These are phyloP conservation scores for Triticum urartu DNA, from an alignment of 176 grass and related monocot genomes.

Conservation along the genomic window DNA sequence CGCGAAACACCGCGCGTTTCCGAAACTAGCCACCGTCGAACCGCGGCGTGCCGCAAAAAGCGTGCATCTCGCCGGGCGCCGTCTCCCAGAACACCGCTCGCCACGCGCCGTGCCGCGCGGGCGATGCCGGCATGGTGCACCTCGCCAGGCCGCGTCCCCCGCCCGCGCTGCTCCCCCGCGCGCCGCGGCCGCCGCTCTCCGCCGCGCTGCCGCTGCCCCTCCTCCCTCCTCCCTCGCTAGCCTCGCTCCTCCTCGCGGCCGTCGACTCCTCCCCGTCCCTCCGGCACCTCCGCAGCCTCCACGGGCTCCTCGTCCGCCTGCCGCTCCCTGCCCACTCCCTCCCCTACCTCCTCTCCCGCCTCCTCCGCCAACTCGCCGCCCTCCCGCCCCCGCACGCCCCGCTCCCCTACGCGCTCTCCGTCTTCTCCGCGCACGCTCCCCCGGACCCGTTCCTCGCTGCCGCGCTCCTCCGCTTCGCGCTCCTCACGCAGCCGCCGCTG, in stretches of 20 bases:
- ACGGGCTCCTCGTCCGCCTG: slow-evolving; percentile 45
- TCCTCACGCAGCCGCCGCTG: slow-evolving; percentile 31
- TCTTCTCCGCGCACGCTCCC: slow-evolving; percentile 27
- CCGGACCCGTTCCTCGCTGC: slow-evolving; percentile 51
- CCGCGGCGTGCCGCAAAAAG: background rate
- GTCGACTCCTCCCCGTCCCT: slow-evolving; percentile 30
- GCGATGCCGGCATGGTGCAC: slow-evolving; percentile 39
- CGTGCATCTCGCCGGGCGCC: background rate
- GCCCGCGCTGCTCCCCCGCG: background rate
- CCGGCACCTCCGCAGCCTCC: slow-evolving; percentile 46
- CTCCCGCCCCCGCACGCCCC: slow-evolving; percentile 28
- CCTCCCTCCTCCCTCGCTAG: slow-evolving; percentile 35
- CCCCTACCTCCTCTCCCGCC: slow-evolving; percentile 45
- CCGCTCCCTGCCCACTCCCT: background rate
- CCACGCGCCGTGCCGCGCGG: background rate
- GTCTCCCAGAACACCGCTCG: background rate
- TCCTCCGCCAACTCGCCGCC: slow-evolving; percentile 46
- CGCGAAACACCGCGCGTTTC: too few relatives aligned
- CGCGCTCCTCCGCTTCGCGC: slow-evolving; percentile 44
- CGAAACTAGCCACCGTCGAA: background rate
- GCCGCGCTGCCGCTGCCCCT: slow-evolving; percentile 32
- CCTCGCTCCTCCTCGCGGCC: slow-evolving; percentile 37
- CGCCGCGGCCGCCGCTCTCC: background rate
- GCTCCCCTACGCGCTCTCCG: slow-evolving; percentile 43
- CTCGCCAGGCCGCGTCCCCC: background rate